A percentile compares a stretch with the other conserved stretches of the same genome.
phyloP scores from a whole-genome alignment of 2,329 filamentous ascomycete genomes.

The Fusarium ambrosium region DNA sequence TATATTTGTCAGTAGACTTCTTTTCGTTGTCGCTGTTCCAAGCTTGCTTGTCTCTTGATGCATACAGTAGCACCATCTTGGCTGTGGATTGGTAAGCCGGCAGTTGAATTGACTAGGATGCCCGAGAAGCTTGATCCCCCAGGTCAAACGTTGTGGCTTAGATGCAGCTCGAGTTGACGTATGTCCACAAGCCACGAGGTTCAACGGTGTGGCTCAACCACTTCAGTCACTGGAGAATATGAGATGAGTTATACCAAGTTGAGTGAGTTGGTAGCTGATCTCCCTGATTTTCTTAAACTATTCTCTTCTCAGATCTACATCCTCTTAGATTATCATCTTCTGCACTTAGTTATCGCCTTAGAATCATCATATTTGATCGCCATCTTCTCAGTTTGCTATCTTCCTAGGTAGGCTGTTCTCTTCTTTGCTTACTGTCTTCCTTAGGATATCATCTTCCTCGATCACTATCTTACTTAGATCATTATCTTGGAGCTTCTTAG shows the following conservation, averaged over 20 bases:
- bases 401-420: too few relatives aligned
- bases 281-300: not conserved
- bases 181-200: not conserved
- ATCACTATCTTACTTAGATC: not conserved
- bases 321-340: not conserved
- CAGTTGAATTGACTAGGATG: not conserved
- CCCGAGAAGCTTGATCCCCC: slow-evolving; percentile 6
- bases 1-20: not conserved
- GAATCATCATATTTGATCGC: too few relatives aligned
- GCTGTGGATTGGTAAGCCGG: slow-evolving; percentile 16
- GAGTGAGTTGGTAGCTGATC: not conserved
- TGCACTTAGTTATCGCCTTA: not conserved
- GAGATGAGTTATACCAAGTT: not conserved
- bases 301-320: not conserved
- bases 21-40: not conserved
- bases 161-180: not conserved
- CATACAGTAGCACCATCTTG: not conserved
- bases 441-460: too few relatives aligned
- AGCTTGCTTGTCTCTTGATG: not conserved
- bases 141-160: slow-evolving; percentile 1
- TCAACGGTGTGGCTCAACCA: slow-evolving; percentile 1
- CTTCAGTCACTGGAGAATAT: not conserved
- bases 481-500: not conserved
- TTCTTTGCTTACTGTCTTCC: too few relatives aligned
- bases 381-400: too few relatives aligned